These are phyloP conservation scores for Adansonia digitata DNA, from an alignment of 345 rosid species.

Conservation along the genomic window DNA sequence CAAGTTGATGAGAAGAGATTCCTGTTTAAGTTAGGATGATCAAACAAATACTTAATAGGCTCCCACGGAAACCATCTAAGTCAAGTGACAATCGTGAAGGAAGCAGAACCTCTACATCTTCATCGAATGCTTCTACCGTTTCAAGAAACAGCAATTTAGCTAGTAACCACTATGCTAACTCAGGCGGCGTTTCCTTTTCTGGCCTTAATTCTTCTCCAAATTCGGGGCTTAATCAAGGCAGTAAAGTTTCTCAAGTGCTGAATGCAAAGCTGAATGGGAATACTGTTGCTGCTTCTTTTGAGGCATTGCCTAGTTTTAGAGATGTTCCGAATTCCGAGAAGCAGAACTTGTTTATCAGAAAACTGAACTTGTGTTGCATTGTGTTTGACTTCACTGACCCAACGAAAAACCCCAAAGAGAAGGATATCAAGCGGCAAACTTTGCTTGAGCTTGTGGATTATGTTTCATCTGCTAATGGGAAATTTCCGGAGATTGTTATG, in stretches of 20 bases:
- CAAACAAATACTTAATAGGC: conserved; percentile 54
- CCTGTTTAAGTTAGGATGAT: conserved; percentile 35
- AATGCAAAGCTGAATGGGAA: conserved; percentile 51
- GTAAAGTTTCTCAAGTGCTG: conserved; percentile 35
- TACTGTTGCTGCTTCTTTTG: conserved; percentile 35
- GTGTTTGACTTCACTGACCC: conserved; percentile 67
- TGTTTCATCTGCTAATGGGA: conserved; percentile 52
- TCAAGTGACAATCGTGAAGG: conserved; percentile 49
- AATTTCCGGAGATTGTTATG: conserved; percentile 58
- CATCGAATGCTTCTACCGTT: conserved; percentile 32
- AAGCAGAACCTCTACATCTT: conserved; percentile 33
- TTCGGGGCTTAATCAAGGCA: conserved; percentile 36
- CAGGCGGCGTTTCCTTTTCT: conserved; percentile 17
- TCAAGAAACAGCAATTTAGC: conserved; percentile 36
- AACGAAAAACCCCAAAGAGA: conserved; percentile 61
- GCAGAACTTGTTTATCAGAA: conserved; percentile 54
- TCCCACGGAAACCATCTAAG: conserved; percentile 56
- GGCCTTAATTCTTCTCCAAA: conserved; percentile 22
- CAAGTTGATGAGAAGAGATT: conserved; percentile 6
- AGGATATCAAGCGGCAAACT: conserved; percentile 74
- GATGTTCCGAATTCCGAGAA: conserved; percentile 72
- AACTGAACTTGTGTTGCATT: conserved; percentile 55
- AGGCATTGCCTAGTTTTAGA: conserved; percentile 69
- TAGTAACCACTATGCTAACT: conserved; percentile 29
- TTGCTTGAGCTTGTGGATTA: conserved; percentile 78